A percentile compares a stretch with the other conserved stretches of the same genome.
Evolutionary conservation across 345 rosid genomes (phyloP).

Genomic region (Citrus reticulata): DNA sequence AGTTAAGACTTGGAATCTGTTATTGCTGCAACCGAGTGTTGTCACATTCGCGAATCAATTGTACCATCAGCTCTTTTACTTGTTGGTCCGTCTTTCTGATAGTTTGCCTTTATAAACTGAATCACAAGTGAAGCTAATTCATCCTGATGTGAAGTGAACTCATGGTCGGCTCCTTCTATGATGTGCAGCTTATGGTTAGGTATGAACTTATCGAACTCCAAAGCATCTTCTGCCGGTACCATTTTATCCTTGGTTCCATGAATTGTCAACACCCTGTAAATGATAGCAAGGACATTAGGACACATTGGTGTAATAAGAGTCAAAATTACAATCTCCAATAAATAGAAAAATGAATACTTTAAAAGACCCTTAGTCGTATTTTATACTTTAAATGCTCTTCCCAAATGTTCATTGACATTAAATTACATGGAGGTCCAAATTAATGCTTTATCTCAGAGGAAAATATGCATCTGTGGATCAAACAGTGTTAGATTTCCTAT

Average conservation of each 20-base stretch:
- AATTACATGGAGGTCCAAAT: background rate
- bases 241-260: constrained; percentile 69
- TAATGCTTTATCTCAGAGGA: background rate
- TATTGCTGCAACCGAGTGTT: background rate
- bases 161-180: constrained; percentile 86
- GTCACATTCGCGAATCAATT: constrained; percentile 16
- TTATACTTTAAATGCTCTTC: background rate
- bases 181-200: constrained; percentile 56
- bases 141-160: constrained; percentile 64
- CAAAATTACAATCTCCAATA: background rate
- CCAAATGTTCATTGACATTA: background rate
- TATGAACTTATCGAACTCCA: constrained; percentile 58
- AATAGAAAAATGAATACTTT: background rate
- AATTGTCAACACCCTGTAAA: constrained; percentile 71
- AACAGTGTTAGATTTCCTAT: background rate
- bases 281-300: background rate
- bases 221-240: constrained; percentile 63
- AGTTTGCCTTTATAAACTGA: constrained; percentile 38
- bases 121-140: constrained; percentile 50
- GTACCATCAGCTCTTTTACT: background rate
- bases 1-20: background rate
- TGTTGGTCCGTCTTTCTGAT: background rate
- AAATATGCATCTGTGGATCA: background rate
- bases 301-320: background rate
- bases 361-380: background rate